A percentile compares a stretch with the other conserved stretches of the same genome.
These are phyloP conservation scores for Ploettnerulaceae sp. DNA, from an alignment of 2,329 filamentous ascomycete species.

Conservation along the genomic window DNA sequence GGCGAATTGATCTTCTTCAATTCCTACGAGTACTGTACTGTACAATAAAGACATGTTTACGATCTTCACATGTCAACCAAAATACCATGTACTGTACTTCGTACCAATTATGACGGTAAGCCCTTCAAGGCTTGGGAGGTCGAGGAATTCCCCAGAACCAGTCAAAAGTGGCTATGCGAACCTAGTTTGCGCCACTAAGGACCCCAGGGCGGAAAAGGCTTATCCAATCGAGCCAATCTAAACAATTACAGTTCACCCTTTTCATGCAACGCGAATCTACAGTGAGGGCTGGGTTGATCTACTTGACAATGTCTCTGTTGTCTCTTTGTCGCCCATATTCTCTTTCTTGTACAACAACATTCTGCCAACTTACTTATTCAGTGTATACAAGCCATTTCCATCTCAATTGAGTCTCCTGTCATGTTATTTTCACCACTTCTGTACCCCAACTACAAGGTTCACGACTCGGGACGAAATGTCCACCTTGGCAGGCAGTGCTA, in stretches of 20 bases:
- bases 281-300: background rate
- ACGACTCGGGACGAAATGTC: constrained; percentile 11
- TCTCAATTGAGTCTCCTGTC: constrained; percentile 7
- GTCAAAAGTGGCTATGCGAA: background rate
- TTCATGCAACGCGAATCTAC: background rate
- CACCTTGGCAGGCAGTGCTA: constrained; percentile 5
- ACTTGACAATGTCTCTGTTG: background rate
- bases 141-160: background rate
- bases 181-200: background rate
- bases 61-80: constrained; percentile 2
- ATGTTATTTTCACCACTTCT: constrained; percentile 3
- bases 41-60: too few species aligned
- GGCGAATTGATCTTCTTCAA: background rate
- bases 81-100: background rate
- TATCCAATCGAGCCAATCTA: background rate
- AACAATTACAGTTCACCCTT: background rate
- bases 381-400: background rate
- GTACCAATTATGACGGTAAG: too few species aligned
- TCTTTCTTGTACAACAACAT: background rate
- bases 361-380: background rate
- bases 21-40: too few species aligned
- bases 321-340: background rate
- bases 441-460: constrained; percentile 8
- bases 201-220: too few species aligned
- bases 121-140: background rate